Conservation (phyloP, 2,329 filamentous ascomycete species). For the Cordyceps pruinosa region DNA sequence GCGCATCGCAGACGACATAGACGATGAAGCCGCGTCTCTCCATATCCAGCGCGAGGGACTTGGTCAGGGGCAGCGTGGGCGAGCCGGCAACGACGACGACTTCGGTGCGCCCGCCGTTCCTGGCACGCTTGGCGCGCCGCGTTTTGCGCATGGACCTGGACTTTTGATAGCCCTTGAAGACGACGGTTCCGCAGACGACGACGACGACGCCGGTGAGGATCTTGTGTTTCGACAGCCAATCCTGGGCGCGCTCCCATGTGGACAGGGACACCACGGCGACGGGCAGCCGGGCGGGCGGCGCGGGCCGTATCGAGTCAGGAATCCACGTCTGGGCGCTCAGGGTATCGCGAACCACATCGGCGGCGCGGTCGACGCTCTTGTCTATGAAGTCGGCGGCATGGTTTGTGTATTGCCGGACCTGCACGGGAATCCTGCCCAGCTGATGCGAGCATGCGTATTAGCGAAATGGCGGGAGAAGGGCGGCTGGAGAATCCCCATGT, state of each 20-base stretch:
- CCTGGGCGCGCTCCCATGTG: constrained; percentile 48
- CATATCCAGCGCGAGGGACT: constrained; percentile 75
- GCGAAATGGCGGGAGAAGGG: not conserved
- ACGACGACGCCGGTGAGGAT: constrained; percentile 65
- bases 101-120: constrained; percentile 79
- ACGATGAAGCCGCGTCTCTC: constrained; percentile 90
- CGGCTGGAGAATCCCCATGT: not conserved
- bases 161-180: constrained; percentile 44
- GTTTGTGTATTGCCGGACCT: constrained; percentile 63
- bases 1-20: constrained; percentile 78
- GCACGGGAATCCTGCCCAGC: constrained; percentile 49
- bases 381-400: constrained; percentile 76
- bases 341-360: constrained; percentile 61
- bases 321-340: constrained; percentile 65
- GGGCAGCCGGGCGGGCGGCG: constrained; percentile 36
- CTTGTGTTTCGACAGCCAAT: constrained; percentile 68
- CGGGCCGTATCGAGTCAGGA: constrained; percentile 59
- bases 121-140: constrained; percentile 69
- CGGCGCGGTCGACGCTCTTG: constrained; percentile 69
- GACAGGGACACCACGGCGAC: constrained; percentile 28
- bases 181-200: constrained; percentile 61
- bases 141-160: constrained; percentile 55
- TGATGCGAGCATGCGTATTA: constrained; percentile 21
- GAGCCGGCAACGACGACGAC: constrained; percentile 86
- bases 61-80: constrained; percentile 74